phyloP scores from a whole-genome alignment of 2,329 filamentous ascomycete species.

The Diatrype stigma region DNA sequence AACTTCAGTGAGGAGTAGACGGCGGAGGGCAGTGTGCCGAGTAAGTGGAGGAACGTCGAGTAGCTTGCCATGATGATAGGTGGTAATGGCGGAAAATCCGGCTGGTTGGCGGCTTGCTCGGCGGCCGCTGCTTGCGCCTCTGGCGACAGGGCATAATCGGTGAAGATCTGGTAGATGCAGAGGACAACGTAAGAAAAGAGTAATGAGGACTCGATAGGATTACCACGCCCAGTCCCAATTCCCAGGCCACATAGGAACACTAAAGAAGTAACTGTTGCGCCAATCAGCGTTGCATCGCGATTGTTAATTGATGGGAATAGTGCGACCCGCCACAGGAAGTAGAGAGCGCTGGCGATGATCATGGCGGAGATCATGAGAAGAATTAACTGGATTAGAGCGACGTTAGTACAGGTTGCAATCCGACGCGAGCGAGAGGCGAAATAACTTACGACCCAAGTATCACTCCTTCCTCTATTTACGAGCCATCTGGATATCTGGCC shows the following conservation, averaged over 20 bases:
- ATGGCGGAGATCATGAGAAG: constrained; percentile 84
- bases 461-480: constrained; percentile 87
- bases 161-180: constrained; percentile 98
- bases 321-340: constrained; percentile 93
- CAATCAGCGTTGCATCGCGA: constrained; percentile 87
- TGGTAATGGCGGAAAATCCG: constrained; percentile 93
- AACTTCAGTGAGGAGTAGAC: constrained; percentile 82
- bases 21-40: constrained; percentile 78
- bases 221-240: constrained; percentile 88
- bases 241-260: constrained; percentile 92
- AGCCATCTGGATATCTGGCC: constrained; percentile 94
- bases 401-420: constrained; percentile 29
- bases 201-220: constrained; percentile 89
- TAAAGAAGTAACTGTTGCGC: constrained; percentile 85
- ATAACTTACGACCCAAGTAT: constrained; percentile 85
- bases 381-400: constrained; percentile 60
- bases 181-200: constrained; percentile 98
- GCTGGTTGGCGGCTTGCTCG: constrained; percentile 52
- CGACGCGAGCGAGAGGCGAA: constrained; percentile 1
- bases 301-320: constrained; percentile 92
- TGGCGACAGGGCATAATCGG: constrained; percentile 84
- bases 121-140: constrained; percentile 54
- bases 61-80: constrained; percentile 99
- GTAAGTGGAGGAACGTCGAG: constrained; percentile 79
- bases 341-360: constrained; percentile 87